Evolutionary conservation across 495 filamentous ascomycete species (phyloP), one percentile per base, ranked within the genome.

Genomic region (Xylaria palmicola): DNA sequence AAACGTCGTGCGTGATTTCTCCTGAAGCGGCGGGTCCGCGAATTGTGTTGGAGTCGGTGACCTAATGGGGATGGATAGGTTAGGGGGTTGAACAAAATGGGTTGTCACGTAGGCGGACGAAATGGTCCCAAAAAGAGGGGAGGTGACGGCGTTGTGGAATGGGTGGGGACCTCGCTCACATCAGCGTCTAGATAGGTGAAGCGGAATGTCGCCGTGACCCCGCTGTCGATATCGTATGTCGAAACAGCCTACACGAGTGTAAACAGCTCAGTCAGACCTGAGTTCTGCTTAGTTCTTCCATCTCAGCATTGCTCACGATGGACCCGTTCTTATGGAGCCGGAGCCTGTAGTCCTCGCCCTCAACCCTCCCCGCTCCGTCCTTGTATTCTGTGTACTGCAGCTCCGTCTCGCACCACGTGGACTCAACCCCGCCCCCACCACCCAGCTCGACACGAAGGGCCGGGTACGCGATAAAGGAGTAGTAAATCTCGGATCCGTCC

Each of bases 401-500:
- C 19, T 43, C 44, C 1, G 41, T 34, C 55, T 58, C 37, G 13
- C 55, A 58, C 55, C 55, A 58, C 22, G n/a, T 17, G n/a, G 55
- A 58, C 12, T 43, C 55, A 6, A 24, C 27, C 55, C 49, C 8
- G 10, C 27, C 55, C 24, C 22, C 27, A 39, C 49, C 8, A 5
- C 27, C 55, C 24, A 47, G 24, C 27, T 43, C 44, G 13, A 58
- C 55, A 34, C 15, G 36, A 20, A 58, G 12, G 10, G 34, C 8
- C 20, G 55, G 55, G 40, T 58, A 58, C 15, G 39, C 55, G 26
- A 58, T 30, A 32, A 45, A 47, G 40, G 40, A 49, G 55, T 58
- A 34, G 55, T 58, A 58, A n/a, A 58, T 58, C 41, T 58, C 55
- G 22, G 55, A 49, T 3, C 55, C 55, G 39, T 58, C 55, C 9